phyloP scores from a whole-genome alignment of 257 asterid genomes.

The Eustoma russellianum region DNA sequence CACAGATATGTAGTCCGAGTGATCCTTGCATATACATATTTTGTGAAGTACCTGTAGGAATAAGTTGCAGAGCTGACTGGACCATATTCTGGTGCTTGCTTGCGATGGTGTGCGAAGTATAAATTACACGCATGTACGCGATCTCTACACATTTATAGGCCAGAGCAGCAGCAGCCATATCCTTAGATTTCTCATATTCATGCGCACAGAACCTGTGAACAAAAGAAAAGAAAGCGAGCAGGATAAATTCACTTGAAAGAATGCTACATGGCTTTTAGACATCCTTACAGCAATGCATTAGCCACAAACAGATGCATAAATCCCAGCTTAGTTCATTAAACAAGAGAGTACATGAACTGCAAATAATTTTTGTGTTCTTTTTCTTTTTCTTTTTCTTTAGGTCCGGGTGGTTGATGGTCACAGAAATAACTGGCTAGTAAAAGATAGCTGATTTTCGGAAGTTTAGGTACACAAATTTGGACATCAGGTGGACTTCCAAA shows the following conservation, averaged over 20 bases:
- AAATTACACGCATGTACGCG: conserved; percentile 81
- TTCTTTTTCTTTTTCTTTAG: too few relatives aligned
- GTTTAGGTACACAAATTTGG: too few relatives aligned
- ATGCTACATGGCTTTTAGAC: conserved; percentile 1
- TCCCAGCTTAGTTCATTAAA: too few relatives aligned
- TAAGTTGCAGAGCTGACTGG: conserved; percentile 63
- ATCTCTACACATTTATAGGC: conserved; percentile 94
- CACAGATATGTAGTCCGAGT: not conserved
- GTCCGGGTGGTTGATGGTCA: too few relatives aligned
- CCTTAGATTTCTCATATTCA: conserved; percentile 83
- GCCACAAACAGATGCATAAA: too few relatives aligned
- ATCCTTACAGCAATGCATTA: too few relatives aligned
- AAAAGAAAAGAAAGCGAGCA: conserved; percentile 17
- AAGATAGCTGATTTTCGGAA: too few relatives aligned
- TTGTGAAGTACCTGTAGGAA: conserved; percentile 56
- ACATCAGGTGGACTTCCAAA: too few relatives aligned
- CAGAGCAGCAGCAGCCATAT: conserved; percentile 89
- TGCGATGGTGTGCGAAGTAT: conserved; percentile 57
- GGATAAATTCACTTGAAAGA: conserved; percentile 1
- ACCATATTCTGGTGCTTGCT: conserved; percentile 65
- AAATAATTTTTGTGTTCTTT: too few relatives aligned
- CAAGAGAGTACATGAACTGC: too few relatives aligned
- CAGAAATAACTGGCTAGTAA: too few relatives aligned
- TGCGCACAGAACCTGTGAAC: conserved; percentile 73
- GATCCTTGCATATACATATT: conserved; percentile 5